Percentiles rank a stretch among this genome's conserved stretches.
Conservation (phyloP, 2,329 filamentous ascomycete species). For the Ophiocordyceps camponoti-rufipedis region DNA sequence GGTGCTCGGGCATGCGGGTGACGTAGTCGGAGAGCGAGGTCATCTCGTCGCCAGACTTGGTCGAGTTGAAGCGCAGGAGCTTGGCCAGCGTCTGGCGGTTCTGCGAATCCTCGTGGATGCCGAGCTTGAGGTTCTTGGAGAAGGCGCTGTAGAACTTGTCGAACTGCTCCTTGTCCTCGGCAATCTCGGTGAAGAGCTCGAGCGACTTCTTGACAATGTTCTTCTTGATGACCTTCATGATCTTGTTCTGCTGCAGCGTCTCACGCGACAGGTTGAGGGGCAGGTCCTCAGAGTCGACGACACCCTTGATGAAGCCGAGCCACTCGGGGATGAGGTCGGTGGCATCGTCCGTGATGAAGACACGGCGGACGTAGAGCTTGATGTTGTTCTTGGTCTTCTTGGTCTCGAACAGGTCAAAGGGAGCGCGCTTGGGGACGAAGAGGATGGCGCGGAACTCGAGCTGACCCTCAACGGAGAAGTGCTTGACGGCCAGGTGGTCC, state of each 20-base stretch:
- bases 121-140: constrained; percentile 99
- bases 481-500: constrained; percentile 98
- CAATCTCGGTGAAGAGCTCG: constrained; percentile 97
- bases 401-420: constrained; percentile 99
- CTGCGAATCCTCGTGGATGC: constrained; percentile 98
- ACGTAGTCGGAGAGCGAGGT: constrained; percentile 95
- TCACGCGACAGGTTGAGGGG: constrained; percentile 99
- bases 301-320: constrained; percentile 99
- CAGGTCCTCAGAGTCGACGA: constrained; percentile 98
- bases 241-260: constrained; percentile 99
- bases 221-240: constrained; percentile 99
- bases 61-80: constrained; percentile 97
- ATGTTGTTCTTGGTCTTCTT: constrained; percentile 99
- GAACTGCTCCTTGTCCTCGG: constrained; percentile 99
- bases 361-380: constrained; percentile 99
- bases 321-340: constrained; percentile 98
- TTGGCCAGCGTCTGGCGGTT: constrained; percentile 88
- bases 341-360: constrained; percentile 99
- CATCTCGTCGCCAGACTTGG: constrained; percentile 91
- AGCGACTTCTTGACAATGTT: constrained; percentile 99
- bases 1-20: constrained; percentile 98
- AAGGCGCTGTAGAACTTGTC: constrained; percentile 99
- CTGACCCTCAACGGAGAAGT: constrained; percentile 99
- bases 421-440: constrained; percentile 98
- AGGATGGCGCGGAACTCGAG: constrained; percentile 99